phyloP scores from a whole-genome alignment of 2,329 filamentous ascomycete genomes.

The Colletotrichum echinochloae region DNA sequence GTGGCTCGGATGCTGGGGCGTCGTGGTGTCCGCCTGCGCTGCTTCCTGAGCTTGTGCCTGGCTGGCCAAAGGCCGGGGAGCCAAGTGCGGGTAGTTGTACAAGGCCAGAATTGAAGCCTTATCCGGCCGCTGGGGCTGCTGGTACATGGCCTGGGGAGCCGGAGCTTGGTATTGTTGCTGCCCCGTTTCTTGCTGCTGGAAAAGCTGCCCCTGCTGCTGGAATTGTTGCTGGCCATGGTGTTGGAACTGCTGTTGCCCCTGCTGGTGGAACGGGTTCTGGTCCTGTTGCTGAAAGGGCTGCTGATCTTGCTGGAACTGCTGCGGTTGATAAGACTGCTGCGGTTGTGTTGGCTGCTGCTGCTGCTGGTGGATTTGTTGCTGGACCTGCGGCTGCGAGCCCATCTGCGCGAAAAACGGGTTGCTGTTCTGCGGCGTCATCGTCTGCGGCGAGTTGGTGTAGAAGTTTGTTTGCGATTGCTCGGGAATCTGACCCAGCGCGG shows the following conservation, averaged over 20 bases:
- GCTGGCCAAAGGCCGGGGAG: constrained; percentile 53
- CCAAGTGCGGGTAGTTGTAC: constrained; percentile 72
- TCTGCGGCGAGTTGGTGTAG: constrained; percentile 48
- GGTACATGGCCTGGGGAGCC: constrained; percentile 48
- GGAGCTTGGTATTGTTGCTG: constrained; percentile 45
- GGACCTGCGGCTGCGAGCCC: constrained; percentile 23
- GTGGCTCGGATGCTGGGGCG: constrained; percentile 37
- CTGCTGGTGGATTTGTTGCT: constrained; percentile 42
- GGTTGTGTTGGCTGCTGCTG: constrained; percentile 43
- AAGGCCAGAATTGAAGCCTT: constrained; percentile 82
- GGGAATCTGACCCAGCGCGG: constrained; percentile 63
- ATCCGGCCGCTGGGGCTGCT: constrained; percentile 65
- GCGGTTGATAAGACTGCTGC: constrained; percentile 43
- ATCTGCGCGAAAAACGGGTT: constrained; percentile 51
- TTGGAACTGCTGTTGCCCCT: constrained; percentile 43
- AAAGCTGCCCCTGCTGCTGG: constrained; percentile 44
- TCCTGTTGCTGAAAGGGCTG: constrained; percentile 43
- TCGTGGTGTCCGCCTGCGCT: constrained; percentile 8
- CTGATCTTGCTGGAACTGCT: constrained; percentile 42
- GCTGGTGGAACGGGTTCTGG: constrained; percentile 45
- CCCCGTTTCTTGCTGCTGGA: constrained; percentile 43
- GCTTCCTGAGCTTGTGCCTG: constrained; percentile 43
- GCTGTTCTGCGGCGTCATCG: constrained; percentile 40
- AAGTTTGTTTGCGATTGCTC: constrained; percentile 63
- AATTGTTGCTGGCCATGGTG: constrained; percentile 45